Conservation (phyloP, 768 basidiomycete species). For the Cystofilobasidium macerans region DNA sequence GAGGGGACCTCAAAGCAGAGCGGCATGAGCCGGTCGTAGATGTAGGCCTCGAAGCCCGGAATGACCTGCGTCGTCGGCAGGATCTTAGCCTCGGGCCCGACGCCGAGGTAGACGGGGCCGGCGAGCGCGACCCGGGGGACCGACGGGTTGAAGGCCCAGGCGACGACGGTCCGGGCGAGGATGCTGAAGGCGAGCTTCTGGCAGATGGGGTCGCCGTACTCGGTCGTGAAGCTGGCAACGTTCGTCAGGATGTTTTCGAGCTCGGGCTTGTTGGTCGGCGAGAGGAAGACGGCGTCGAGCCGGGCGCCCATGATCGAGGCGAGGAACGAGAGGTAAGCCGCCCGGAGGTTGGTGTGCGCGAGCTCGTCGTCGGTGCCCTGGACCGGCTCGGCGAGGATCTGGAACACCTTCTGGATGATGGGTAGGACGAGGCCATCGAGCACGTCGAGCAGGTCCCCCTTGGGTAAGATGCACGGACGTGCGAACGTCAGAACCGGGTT, state of each 20-base stretch:
- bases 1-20: slow-evolving; percentile 71
- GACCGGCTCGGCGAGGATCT: slow-evolving; percentile 66
- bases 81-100: slow-evolving; percentile 31
- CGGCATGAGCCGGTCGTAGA: slow-evolving; percentile 77
- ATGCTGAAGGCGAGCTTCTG: slow-evolving; percentile 73
- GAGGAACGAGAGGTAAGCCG: slow-evolving; percentile 73
- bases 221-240: slow-evolving; percentile 61
- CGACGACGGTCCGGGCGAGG: slow-evolving; percentile 43
- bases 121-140: slow-evolving; percentile 32
- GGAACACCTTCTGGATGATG: slow-evolving; percentile 67
- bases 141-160: slow-evolving; percentile 38
- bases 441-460: slow-evolving; percentile 72
- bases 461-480: not conserved
- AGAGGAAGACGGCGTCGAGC: slow-evolving; percentile 72
- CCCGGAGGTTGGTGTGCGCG: slow-evolving; percentile 68
- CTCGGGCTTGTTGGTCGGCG: slow-evolving; percentile 58
- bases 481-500: too few species aligned
- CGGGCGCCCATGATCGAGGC: slow-evolving; percentile 70
- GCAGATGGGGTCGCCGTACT: slow-evolving; percentile 60
- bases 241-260: slow-evolving; percentile 62
- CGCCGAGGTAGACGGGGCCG: slow-evolving; percentile 40
- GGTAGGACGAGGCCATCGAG: slow-evolving; percentile 83
- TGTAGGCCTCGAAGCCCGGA: slow-evolving; percentile 83
- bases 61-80: slow-evolving; percentile 41
- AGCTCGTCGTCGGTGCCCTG: slow-evolving; percentile 76